phyloP scores from a whole-genome alignment of 108 stramenopile genomes.

The Cyclostephanos tholiformis region DNA sequence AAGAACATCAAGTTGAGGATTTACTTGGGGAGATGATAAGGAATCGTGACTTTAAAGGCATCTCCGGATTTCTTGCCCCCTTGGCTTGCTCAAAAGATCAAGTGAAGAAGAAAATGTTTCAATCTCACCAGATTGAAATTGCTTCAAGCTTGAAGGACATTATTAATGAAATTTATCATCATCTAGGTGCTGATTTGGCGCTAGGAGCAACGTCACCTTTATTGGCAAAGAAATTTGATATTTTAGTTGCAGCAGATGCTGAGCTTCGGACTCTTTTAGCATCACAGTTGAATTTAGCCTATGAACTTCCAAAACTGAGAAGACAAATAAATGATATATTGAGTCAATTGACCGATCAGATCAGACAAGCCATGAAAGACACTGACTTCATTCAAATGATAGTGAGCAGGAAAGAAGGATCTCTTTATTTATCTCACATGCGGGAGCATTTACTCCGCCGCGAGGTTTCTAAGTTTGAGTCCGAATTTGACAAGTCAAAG shows the following conservation, averaged over 20 bases:
- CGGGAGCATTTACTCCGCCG: not conserved
- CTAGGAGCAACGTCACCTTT: not conserved
- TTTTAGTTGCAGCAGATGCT: constrained; percentile 36
- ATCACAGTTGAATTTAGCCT: constrained; percentile 20
- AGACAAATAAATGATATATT: constrained; percentile 10
- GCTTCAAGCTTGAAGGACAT: constrained; percentile 16
- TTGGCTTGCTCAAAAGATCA: constrained; percentile 52
- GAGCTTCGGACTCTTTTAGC: constrained; percentile 27
- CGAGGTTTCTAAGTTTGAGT: not conserved
- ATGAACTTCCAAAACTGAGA: constrained; percentile 5
- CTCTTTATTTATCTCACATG: constrained; percentile 11
- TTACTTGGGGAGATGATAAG: constrained; percentile 39
- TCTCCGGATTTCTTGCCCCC: constrained; percentile 49
- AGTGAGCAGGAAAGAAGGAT: constrained; percentile 10
- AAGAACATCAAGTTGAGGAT: constrained; percentile 53
- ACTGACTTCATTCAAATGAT: constrained; percentile 27
- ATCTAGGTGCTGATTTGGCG: constrained; percentile 16
- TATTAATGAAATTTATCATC: constrained; percentile 3
- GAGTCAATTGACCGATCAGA: not conserved
- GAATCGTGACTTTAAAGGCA: constrained; percentile 48
- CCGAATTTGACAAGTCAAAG: constrained; percentile 1
- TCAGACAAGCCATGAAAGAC: constrained; percentile 9
- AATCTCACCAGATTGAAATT: constrained; percentile 27
- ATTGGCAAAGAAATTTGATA: constrained; percentile 35
- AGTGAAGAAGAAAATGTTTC: constrained; percentile 51